These are phyloP conservation scores for Actinidia polygama DNA, from an alignment of 179 eudicot genomes.

Conservation along the genomic window DNA sequence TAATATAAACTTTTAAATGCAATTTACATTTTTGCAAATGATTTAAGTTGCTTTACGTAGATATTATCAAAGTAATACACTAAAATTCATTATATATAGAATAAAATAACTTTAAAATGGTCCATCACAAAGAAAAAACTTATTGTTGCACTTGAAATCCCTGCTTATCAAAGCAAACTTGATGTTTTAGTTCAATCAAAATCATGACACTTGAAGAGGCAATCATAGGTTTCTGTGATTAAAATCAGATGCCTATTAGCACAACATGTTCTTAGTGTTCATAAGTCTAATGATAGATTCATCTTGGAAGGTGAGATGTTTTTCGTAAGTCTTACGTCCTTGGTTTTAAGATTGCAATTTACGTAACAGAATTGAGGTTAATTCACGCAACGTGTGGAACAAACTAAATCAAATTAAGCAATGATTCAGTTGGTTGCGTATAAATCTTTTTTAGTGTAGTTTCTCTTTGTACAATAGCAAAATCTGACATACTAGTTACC, in stretches of 20 bases:
- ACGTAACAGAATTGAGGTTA: constrained; percentile 27
- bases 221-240: constrained; percentile 22
- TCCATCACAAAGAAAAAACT: constrained; percentile 1
- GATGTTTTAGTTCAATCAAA: constrained; percentile 20
- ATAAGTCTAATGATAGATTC: constrained; percentile 24
- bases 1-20: not conserved
- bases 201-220: constrained; percentile 28
- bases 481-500: constrained; percentile 10
- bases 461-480: constrained; percentile 29
- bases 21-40: not conserved
- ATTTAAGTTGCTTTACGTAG: not conserved
- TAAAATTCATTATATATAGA: not conserved
- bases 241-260: constrained; percentile 18
- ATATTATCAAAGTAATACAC: constrained; percentile 1
- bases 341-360: constrained; percentile 28
- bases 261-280: constrained; percentile 20
- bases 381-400: constrained; percentile 27
- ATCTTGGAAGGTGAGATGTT: constrained; percentile 30
- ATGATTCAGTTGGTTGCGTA: constrained; percentile 32
- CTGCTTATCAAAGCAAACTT: constrained; percentile 30
- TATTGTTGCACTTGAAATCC: constrained; percentile 23
- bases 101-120: constrained; percentile 4
- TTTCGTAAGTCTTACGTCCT: constrained; percentile 22
- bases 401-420: constrained; percentile 24
- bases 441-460: not conserved